Evolutionary conservation across 192 early-diverging fungal species (phyloP).

Genomic region (Fimicolochytrium jonesii): DNA sequence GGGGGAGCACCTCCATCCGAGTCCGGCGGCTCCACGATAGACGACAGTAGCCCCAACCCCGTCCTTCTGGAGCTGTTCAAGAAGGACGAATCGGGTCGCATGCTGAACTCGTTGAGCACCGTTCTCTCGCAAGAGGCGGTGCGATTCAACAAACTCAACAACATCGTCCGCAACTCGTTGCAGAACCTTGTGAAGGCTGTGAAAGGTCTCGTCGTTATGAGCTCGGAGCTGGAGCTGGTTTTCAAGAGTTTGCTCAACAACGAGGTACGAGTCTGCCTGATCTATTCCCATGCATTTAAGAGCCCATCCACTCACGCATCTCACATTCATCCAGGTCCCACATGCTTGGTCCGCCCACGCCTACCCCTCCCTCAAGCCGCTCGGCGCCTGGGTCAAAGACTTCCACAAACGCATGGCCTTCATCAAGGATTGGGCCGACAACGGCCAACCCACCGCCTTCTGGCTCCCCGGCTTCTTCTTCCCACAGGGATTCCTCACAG

Average conservation of each 20-base stretch:
- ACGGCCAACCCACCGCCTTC: constrained; percentile 53
- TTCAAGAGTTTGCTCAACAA: constrained; percentile 55
- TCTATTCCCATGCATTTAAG: background rate
- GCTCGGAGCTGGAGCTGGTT: constrained; percentile 51
- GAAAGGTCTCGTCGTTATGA: constrained; percentile 62
- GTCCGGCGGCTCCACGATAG: background rate
- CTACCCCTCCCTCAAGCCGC: constrained; percentile 56
- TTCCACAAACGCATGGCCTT: constrained; percentile 40
- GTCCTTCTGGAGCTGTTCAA: constrained; percentile 46
- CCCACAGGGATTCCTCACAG: constrained; percentile 63
- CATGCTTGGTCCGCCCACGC: constrained; percentile 45
- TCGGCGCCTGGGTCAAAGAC: constrained; percentile 58
- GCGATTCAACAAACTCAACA: constrained; percentile 53
- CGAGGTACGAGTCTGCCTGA: constrained; percentile 31
- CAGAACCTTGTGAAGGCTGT: constrained; percentile 51
- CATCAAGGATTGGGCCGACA: constrained; percentile 40
- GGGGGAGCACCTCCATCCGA: background rate
- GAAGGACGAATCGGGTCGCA: constrained; percentile 45
- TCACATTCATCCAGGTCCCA: constrained; percentile 37
- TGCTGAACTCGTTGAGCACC: constrained; percentile 55
- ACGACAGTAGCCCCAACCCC: constrained; percentile 5
- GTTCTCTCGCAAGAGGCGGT: constrained; percentile 50
- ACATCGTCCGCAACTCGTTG: constrained; percentile 39
- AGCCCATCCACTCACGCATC: background rate
- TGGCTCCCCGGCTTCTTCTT: constrained; percentile 66